phyloP scores from a whole-genome alignment of 306 rosid species.

The Vigna trinervia region DNA sequence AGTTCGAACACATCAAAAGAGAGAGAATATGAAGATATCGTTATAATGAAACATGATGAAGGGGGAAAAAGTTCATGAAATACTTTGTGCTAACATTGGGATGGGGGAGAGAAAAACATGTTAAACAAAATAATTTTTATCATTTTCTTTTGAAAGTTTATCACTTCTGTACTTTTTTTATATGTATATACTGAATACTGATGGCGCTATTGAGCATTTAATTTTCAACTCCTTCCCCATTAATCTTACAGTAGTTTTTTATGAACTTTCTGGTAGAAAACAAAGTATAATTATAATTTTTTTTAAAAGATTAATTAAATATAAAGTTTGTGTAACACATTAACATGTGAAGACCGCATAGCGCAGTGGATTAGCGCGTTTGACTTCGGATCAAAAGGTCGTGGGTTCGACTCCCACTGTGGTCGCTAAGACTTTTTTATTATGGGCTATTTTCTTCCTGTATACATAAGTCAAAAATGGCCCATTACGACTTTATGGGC shows the following conservation, averaged over 20 bases:
- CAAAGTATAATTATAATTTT: not conserved
- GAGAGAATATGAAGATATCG: not conserved
- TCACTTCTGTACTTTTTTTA: too few relatives aligned
- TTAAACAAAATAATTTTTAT: too few relatives aligned
- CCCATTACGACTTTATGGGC: not conserved
- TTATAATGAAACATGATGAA: constrained; percentile 2
- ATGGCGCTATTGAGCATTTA: too few relatives aligned
- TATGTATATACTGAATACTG: too few relatives aligned
- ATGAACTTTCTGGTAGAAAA: too few relatives aligned
- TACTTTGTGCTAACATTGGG: not conserved
- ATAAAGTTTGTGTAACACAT: too few relatives aligned
- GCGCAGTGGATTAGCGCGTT: constrained; percentile 56
- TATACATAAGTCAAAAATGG: not conserved
- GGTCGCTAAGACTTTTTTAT: not conserved
- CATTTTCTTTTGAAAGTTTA: too few relatives aligned
- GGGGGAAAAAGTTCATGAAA: not conserved
- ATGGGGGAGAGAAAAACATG: too few relatives aligned
- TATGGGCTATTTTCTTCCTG: too few relatives aligned
- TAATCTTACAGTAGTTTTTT: too few relatives aligned
- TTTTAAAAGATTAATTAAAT: too few relatives aligned
- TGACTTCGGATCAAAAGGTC: constrained; percentile 54
- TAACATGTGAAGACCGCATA: constrained; percentile 35
- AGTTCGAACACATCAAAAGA: not conserved
- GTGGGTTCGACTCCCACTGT: constrained; percentile 52
- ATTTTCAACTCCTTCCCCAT: too few relatives aligned